phyloP scores from a whole-genome alignment of 371 early-diverging fungal genomes.

The Mortierella sp. region DNA sequence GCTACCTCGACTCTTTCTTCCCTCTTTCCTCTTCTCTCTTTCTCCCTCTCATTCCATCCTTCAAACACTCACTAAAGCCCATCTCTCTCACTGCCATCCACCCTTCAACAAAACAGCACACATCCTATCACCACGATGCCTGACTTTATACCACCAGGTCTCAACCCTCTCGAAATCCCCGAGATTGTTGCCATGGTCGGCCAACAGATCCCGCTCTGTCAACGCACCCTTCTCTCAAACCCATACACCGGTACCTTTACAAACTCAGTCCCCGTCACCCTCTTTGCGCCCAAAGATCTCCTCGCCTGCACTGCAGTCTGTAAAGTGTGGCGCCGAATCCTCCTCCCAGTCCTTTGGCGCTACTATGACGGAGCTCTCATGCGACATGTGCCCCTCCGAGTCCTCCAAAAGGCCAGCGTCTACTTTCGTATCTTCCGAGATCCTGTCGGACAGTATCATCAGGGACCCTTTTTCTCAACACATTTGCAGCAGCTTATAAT shows the following conservation, averaged over 20 bases:
- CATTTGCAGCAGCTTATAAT: conserved; percentile 30
- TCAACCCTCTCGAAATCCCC: conserved; percentile 38
- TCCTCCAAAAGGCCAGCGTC: conserved; percentile 27
- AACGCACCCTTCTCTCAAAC: background rate
- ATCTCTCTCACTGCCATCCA: background rate
- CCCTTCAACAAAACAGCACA: too few relatives aligned
- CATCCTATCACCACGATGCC: conserved; percentile 20
- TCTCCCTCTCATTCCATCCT: background rate
- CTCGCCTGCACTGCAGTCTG: conserved; percentile 38
- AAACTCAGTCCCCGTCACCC: background rate
- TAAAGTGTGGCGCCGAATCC: conserved; percentile 30
- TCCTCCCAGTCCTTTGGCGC: conserved; percentile 35
- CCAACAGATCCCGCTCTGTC: conserved; percentile 24
- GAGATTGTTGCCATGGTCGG: conserved; percentile 45
- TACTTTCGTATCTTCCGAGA: conserved; percentile 34
- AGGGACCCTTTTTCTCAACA: conserved; percentile 27
- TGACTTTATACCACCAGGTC: conserved; percentile 31
- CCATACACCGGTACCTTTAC: conserved; percentile 13
- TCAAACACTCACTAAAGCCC: background rate
- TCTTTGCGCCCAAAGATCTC: conserved; percentile 28
- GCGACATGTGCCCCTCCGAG: conserved; percentile 23
- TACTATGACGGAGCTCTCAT: conserved; percentile 32
- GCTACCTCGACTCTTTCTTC: too few relatives aligned
- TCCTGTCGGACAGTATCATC: conserved; percentile 27
- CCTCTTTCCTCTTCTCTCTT: too few relatives aligned